Percentiles rank a stretch among this genome's conserved stretches.
Conservation (phyloP, 2,329 filamentous ascomycete species). For the Endothia cerciana region DNA sequence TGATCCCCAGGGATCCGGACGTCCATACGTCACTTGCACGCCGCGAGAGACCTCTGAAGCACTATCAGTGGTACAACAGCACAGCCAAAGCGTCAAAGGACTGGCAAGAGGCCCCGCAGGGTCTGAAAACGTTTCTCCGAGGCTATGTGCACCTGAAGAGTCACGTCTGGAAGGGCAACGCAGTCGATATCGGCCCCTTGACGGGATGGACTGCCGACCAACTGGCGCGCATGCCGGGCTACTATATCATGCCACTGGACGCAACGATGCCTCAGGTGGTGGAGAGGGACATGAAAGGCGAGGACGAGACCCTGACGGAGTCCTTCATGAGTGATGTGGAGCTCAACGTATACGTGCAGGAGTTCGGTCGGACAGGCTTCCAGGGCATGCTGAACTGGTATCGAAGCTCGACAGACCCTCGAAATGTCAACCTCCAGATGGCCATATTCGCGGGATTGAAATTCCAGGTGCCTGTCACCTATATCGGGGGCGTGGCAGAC, state of each 20-base stretch:
- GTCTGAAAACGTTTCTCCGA: slow-evolving; percentile 61
- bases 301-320: slow-evolving; percentile 48
- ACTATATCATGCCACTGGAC: slow-evolving; percentile 68
- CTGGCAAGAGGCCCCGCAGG: slow-evolving; percentile 38
- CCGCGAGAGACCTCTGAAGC: slow-evolving; percentile 62
- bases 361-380: slow-evolving; percentile 66
- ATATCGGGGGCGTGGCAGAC: slow-evolving; percentile 65
- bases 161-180: slow-evolving; percentile 55
- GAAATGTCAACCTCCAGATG: slow-evolving; percentile 50
- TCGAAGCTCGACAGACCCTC: slow-evolving; percentile 56
- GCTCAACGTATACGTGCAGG: slow-evolving; percentile 61
- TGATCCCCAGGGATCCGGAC: no score
- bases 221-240: slow-evolving; percentile 64
- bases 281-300: slow-evolving; percentile 54
- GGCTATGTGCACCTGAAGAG: slow-evolving; percentile 73
- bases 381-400: slow-evolving; percentile 72
- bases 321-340: slow-evolving; percentile 63
- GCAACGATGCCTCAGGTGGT: slow-evolving; percentile 64
- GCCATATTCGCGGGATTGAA: slow-evolving; percentile 62
- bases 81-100: slow-evolving; percentile 54
- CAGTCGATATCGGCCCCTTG: slow-evolving; percentile 57
- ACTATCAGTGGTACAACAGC: slow-evolving; percentile 72
- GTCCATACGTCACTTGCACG: slow-evolving; percentile 60
- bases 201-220: slow-evolving; percentile 59
- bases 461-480: slow-evolving; percentile 63